A percentile compares a stretch with the other conserved stretches of the same genome.
Conservation (phyloP, 768 basidiomycete genomes). For the Basidioascus undulatus region DNA sequence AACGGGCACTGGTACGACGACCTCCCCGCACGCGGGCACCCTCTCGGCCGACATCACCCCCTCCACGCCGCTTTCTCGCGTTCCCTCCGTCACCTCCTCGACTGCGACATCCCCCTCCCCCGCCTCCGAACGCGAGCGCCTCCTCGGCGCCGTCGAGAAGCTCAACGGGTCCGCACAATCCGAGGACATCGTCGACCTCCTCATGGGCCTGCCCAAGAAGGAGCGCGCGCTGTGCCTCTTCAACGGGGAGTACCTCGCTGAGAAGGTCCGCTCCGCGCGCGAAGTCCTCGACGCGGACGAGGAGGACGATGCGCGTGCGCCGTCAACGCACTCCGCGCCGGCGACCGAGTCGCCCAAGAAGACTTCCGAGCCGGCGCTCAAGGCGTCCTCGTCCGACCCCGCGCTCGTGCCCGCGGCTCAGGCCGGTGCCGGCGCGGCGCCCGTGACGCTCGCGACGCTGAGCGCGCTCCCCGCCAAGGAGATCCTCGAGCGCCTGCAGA, state of each 20-base stretch:
- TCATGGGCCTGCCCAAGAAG: slow-evolving; percentile 67
- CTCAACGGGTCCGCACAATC: slow-evolving; percentile 34
- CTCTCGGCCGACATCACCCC: neutral
- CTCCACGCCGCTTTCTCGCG: neutral
- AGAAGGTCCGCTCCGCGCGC: slow-evolving; percentile 60
- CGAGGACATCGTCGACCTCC: slow-evolving; percentile 42
- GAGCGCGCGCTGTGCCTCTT: slow-evolving; percentile 81
- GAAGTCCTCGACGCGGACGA: slow-evolving; percentile 35
- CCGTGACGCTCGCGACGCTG: slow-evolving; percentile 38
- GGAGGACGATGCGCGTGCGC: slow-evolving; percentile 24
- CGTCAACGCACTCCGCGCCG: slow-evolving; percentile 22
- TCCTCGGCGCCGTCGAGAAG: slow-evolving; percentile 38
- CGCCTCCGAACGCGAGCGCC: slow-evolving; percentile 47
- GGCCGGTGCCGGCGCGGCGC: slow-evolving; percentile 12
- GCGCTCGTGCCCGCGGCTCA: slow-evolving; percentile 26
- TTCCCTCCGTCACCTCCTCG: neutral
- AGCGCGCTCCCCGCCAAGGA: slow-evolving; percentile 50
- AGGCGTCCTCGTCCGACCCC: neutral
- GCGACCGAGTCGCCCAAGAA: slow-evolving; percentile 24
- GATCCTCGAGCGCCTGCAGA: slow-evolving; percentile 40
- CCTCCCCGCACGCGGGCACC: neutral
- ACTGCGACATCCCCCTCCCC: slow-evolving; percentile 22
- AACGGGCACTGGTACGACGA: neutral
- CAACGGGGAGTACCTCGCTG: slow-evolving; percentile 51
- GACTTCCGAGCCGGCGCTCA: neutral